These are phyloP conservation scores for Penicillium samsonianum DNA, from an alignment of 495 filamentous ascomycete species.

Conservation along the genomic window DNA sequence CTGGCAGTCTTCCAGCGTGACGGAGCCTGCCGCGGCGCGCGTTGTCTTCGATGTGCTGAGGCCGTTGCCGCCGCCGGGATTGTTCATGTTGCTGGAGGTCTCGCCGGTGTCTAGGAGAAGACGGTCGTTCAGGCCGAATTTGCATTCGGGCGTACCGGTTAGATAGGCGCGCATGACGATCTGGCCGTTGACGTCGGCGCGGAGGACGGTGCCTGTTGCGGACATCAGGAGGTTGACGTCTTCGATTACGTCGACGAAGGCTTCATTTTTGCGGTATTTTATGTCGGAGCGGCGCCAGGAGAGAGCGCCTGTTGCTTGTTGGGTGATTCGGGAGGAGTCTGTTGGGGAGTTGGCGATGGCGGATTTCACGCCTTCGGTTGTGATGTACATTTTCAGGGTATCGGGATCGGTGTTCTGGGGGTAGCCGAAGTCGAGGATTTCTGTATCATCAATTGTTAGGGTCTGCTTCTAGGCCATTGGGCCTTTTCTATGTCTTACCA, in stretches of 20 bases:
- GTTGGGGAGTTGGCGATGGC: slow-evolving; percentile 69
- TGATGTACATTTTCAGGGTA: slow-evolving; percentile 99
- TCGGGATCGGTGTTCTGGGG: slow-evolving; percentile 99
- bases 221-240: slow-evolving; percentile 99
- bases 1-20: slow-evolving; percentile 97
- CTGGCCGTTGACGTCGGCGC: slow-evolving; percentile 95
- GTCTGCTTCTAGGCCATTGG: neutral
- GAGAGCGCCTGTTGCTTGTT: slow-evolving; percentile 96
- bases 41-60: slow-evolving; percentile 70
- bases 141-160: slow-evolving; percentile 95
- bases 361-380: slow-evolving; percentile 97
- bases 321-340: slow-evolving; percentile 94
- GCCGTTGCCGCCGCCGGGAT: slow-evolving; percentile 50
- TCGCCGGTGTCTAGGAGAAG: slow-evolving; percentile 79
- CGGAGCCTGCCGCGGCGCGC: slow-evolving; percentile 91
- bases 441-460: slow-evolving; percentile 44
- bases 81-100: slow-evolving; percentile 45
- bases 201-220: slow-evolving; percentile 88
- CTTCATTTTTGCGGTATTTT: slow-evolving; percentile 99
- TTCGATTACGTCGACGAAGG: slow-evolving; percentile 99
- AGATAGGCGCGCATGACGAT: slow-evolving; percentile 99
- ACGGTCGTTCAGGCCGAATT: slow-evolving; percentile 98
- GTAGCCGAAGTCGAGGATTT: slow-evolving; percentile 99
- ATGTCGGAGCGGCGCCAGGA: slow-evolving; percentile 97
- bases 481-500: slow-evolving; percentile 53